Percentiles rank a stretch among this genome's conserved stretches.
Evolutionary conservation across 192 early-diverging fungal genomes (phyloP).

Genomic region (Backusella tarrabulga): DNA sequence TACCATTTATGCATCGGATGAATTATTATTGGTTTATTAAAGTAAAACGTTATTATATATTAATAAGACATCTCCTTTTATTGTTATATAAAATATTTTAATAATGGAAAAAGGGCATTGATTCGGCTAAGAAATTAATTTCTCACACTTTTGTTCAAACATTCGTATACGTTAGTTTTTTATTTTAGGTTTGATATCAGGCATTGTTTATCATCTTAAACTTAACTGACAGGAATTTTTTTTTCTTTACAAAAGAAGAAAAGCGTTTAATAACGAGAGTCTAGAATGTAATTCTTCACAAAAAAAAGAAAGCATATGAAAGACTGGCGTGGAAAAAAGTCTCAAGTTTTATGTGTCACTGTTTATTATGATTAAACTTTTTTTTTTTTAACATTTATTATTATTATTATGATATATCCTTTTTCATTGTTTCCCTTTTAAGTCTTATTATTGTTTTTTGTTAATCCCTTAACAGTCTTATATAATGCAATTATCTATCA

Average conservation of each 20-base stretch:
- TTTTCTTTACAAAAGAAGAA: background rate
- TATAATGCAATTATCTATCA: background rate
- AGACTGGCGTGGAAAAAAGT: background rate
- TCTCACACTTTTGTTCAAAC: background rate
- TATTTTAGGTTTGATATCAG: background rate
- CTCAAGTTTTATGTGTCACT: background rate
- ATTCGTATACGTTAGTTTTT: background rate
- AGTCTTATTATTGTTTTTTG: background rate
- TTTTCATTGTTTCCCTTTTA: background rate
- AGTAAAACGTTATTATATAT: no score
- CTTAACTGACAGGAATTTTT: background rate
- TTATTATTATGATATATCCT: background rate
- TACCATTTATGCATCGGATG: background rate
- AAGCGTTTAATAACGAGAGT: background rate
- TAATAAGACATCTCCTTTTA: background rate
- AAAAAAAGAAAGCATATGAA: background rate
- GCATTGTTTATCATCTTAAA: constrained; percentile 6
- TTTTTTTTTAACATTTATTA: no score
- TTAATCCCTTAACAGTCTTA: background rate
- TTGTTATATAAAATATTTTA: background rate
- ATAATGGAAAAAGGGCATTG: background rate
- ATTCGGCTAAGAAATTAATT: background rate
- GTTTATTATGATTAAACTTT: background rate
- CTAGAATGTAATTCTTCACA: background rate
- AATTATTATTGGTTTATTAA: background rate